phyloP scores from a whole-genome alignment of 2,329 filamentous ascomycete species.

The Clathrospora elynae region DNA sequence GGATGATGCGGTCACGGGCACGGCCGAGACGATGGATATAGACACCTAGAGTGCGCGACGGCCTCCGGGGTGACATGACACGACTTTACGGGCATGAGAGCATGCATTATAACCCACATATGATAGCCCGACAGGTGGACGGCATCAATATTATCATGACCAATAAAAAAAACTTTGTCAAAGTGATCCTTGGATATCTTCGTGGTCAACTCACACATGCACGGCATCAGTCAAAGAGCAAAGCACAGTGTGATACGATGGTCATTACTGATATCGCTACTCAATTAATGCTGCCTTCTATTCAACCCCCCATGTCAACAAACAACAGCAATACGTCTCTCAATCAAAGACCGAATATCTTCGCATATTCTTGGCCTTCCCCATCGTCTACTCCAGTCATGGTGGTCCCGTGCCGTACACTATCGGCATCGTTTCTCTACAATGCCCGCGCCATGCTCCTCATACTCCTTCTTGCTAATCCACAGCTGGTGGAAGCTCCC shows the following conservation, averaged over 20 bases:
- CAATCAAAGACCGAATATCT: too few species aligned
- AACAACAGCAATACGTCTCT: too few species aligned
- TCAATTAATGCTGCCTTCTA: too few species aligned
- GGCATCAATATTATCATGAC: conserved; percentile 21
- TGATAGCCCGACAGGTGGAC: conserved; percentile 18
- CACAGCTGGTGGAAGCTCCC: conserved; percentile 99
- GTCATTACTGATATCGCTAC: too few species aligned
- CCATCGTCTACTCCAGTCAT: neutral
- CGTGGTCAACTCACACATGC: too few species aligned
- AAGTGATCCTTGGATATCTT: too few species aligned
- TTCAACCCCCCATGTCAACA: too few species aligned
- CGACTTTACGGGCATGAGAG: conserved; percentile 28
- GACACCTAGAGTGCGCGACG: conserved; percentile 50
- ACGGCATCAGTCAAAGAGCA: too few species aligned
- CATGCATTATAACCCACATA: conserved; percentile 26
- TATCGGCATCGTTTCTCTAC: conserved; percentile 97
- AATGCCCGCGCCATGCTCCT: conserved; percentile 87
- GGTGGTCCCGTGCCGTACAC: neutral
- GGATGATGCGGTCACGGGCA: conserved; percentile 65
- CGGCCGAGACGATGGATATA: conserved; percentile 69
- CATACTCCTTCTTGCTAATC: conserved; percentile 97
- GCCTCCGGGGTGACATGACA: neutral
- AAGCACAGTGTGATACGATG: too few species aligned
- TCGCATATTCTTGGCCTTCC: neutral
- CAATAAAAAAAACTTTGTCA: too few species aligned